Evolutionary conservation across 208 protist species (phyloP).

Genomic region (Acanthamoeba divionensis): DNA sequence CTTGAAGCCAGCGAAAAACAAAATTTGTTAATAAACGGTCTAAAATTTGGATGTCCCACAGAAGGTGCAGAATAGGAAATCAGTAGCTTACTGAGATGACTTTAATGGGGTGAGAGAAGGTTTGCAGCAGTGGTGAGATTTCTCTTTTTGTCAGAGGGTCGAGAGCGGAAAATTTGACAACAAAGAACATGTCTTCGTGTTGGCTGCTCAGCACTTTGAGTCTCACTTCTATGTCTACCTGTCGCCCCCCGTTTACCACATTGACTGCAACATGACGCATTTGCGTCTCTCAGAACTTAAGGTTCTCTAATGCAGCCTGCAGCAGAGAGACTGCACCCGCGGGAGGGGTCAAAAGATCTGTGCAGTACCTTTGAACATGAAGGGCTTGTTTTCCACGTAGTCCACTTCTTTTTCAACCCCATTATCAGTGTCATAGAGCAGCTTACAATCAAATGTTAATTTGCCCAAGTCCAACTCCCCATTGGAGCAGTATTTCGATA

Average conservation of each 20-base stretch:
- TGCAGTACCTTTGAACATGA: slow-evolving; percentile 51
- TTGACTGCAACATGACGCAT: too few relatives aligned
- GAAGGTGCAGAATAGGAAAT: background rate
- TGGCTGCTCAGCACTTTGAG: slow-evolving; percentile 20
- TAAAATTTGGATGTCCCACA: background rate
- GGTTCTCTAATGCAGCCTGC: too few relatives aligned
- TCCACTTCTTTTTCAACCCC: slow-evolving; percentile 33
- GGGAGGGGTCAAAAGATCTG: too few relatives aligned
- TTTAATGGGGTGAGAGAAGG: slow-evolving; percentile 32
- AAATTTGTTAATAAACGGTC: too few relatives aligned
- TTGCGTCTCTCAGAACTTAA: too few relatives aligned
- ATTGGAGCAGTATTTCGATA: background rate
- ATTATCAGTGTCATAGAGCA: slow-evolving; percentile 40
- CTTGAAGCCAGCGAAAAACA: too few relatives aligned
- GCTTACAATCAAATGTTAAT: slow-evolving; percentile 34
- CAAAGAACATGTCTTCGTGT: slow-evolving; percentile 48
- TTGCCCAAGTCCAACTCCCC: slow-evolving; percentile 25
- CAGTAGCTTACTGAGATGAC: background rate
- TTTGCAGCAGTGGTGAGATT: background rate
- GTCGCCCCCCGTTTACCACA: background rate
- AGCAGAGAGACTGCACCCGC: too few relatives aligned
- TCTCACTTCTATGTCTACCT: slow-evolving; percentile 9
- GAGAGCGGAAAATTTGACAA: slow-evolving; percentile 37
- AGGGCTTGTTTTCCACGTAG: slow-evolving; percentile 44
- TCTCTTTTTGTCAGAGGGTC: slow-evolving; percentile 33